phyloP scores from a whole-genome alignment of 2,329 filamentous ascomycete species.

The Davidsoniella virescens region DNA sequence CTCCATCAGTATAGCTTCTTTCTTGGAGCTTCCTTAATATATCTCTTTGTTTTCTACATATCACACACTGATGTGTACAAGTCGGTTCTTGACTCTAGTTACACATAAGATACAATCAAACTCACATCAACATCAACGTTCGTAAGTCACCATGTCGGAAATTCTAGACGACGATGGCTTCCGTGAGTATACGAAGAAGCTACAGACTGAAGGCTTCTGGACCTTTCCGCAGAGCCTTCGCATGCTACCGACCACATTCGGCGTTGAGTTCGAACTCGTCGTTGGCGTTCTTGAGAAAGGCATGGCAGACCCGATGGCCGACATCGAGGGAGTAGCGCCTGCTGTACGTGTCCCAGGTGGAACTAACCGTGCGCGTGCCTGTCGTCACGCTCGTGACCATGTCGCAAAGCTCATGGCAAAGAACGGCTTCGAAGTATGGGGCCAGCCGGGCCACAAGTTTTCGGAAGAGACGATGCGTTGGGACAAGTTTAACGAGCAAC shows the following conservation, averaged over 20 bases:
- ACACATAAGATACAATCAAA: too few species aligned
- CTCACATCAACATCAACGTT: too few species aligned
- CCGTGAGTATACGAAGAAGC: too few species aligned
- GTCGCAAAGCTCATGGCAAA: constrained; percentile 15
- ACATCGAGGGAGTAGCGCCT: constrained; percentile 2
- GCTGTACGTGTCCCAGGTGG: not conserved
- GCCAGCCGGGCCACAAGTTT: not conserved
- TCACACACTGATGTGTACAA: too few species aligned
- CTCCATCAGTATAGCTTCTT: too few species aligned
- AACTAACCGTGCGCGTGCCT: not conserved
- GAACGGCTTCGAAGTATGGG: constrained; percentile 15
- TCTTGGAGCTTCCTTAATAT: too few species aligned
- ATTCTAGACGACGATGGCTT: too few species aligned
- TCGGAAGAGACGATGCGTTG: constrained; percentile 1
- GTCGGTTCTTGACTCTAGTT: too few species aligned
- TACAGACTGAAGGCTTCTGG: too few species aligned
- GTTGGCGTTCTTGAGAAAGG: constrained; percentile 15
- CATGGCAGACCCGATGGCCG: constrained; percentile 6
- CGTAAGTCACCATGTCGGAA: too few species aligned
- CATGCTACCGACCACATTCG: constrained; percentile 15
- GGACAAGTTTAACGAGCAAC: not conserved
- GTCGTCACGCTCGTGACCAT: constrained; percentile 10
- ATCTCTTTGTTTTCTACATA: too few species aligned
- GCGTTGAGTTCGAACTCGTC: constrained; percentile 17
- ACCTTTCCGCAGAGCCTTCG: not conserved